Evolutionary conservation across 1,284 basidiomycete genomes (phyloP).

Genomic region (Papiliotrema fonsecae): DNA sequence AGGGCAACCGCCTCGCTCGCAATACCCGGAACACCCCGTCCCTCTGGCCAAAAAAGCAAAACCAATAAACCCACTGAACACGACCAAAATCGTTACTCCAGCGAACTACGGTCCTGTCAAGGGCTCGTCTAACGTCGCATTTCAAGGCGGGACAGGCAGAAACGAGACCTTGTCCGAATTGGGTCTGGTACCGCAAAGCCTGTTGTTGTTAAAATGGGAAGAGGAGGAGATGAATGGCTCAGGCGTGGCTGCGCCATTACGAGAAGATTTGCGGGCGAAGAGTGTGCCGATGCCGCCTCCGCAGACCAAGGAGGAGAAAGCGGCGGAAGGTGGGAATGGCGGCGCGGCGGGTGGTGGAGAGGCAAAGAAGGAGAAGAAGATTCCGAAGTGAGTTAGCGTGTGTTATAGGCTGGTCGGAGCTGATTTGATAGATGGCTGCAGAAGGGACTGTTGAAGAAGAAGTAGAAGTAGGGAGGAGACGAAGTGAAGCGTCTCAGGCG

Average conservation of each 20-base stretch:
- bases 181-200: constrained; percentile 46
- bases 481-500: too few relatives aligned
- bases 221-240: constrained; percentile 44
- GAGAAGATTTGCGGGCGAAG: constrained; percentile 30
- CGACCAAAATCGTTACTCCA: constrained; percentile 28
- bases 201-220: constrained; percentile 41
- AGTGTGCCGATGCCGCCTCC: constrained; percentile 39
- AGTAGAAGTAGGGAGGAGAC: too few relatives aligned
- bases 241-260: constrained; percentile 36
- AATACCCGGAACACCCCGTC: constrained; percentile 41
- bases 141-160: constrained; percentile 37
- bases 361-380: constrained; percentile 31
- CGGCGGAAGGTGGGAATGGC: neutral
- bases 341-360: constrained; percentile 2
- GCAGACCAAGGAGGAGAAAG: constrained; percentile 8
- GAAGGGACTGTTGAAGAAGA: constrained; percentile 47
- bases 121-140: constrained; percentile 17
- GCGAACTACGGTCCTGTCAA: constrained; percentile 33
- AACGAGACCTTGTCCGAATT: constrained; percentile 38
- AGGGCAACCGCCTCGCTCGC: constrained; percentile 43
- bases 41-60: constrained; percentile 16
- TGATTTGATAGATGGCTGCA: constrained; percentile 36
- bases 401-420: neutral
- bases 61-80: constrained; percentile 12
- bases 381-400: constrained; percentile 30